phyloP scores from a whole-genome alignment of 2,329 filamentous ascomycete genomes.

The Aspergillus arachidicola region DNA sequence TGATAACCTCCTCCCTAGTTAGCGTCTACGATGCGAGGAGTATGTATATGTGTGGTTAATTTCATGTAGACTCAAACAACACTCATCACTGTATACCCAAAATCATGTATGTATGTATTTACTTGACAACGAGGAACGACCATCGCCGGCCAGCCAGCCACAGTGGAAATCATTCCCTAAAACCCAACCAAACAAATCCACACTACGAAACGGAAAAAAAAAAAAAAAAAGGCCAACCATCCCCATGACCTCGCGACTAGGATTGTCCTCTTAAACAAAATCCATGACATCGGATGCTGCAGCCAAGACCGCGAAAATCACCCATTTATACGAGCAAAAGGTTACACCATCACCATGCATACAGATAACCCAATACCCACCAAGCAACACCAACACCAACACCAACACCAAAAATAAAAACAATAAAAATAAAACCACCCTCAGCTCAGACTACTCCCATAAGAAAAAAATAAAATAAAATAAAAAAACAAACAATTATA shows the following conservation, averaged over 20 bases:
- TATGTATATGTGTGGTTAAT: slow-evolving; percentile 1
- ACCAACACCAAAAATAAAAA: neutral
- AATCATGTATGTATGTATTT: neutral
- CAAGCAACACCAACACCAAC: neutral
- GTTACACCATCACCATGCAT: neutral
- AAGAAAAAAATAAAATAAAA: neutral
- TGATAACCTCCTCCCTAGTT: neutral
- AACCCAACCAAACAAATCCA: neutral
- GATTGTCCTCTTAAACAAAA: neutral
- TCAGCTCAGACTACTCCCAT: too few species aligned
- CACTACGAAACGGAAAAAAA: too few species aligned
- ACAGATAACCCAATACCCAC: neutral
- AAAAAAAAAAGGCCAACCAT: neutral
- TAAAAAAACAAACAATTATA: neutral
- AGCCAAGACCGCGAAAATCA: neutral
- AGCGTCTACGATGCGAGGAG: neutral
- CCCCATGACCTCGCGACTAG: neutral
- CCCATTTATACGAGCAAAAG: neutral
- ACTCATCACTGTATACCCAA: neutral
- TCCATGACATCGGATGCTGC: neutral
- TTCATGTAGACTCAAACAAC: neutral
- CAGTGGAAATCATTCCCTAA: neutral
- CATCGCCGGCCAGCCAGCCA: neutral
- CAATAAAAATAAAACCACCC: neutral
- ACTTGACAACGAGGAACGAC: neutral